Conservation (phyloP, 176 grass and related monocot species). For the Juncus inflexus region DNA sequence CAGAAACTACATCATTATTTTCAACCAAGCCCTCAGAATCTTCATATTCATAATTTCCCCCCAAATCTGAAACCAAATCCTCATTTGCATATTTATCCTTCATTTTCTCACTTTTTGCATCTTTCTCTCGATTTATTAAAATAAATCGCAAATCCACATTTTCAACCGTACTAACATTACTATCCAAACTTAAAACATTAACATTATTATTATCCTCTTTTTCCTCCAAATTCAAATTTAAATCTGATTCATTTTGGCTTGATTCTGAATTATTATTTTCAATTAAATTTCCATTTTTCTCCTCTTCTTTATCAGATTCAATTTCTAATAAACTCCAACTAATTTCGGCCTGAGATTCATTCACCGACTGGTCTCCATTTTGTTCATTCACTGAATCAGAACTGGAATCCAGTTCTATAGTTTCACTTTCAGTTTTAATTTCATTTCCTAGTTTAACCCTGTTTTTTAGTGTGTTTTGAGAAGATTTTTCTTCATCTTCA, state of each 20-base stretch:
- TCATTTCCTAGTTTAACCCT: too few relatives aligned
- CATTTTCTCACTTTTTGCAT: not conserved
- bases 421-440: too few relatives aligned
- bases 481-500: conserved; percentile 27
- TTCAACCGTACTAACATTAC: not conserved
- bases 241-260: not conserved
- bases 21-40: conserved; percentile 8
- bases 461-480: too few relatives aligned
- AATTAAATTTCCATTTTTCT: not conserved
- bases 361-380: not conserved
- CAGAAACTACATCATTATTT: conserved; percentile 3
- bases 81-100: not conserved
- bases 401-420: too few relatives aligned
- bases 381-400: not conserved
- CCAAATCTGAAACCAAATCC: not conserved
- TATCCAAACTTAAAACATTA: too few relatives aligned
- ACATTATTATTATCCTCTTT: conserved; percentile 10
- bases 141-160: conserved; percentile 12
- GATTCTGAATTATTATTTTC: too few relatives aligned
- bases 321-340: not conserved
- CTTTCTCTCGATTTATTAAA: conserved; percentile 10
- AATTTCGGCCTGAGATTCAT: not conserved
- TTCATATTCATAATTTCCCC: conserved; percentile 16
- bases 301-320: conserved; percentile 3
- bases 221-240: not conserved